phyloP scores from a whole-genome alignment of 768 basidiomycete genomes.

The Mycena venus region DNA sequence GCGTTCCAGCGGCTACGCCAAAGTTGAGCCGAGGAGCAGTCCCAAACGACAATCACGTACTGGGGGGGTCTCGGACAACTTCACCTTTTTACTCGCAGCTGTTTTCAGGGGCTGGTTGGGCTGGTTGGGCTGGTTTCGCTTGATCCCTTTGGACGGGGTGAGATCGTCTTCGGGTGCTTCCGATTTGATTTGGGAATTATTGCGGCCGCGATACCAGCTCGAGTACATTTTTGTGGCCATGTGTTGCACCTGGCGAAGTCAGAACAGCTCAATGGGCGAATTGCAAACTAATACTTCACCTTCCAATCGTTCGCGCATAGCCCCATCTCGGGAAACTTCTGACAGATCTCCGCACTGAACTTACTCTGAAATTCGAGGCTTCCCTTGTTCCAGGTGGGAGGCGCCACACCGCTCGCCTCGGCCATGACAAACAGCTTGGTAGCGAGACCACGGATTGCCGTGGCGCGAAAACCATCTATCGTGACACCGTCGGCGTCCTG shows the following conservation, averaged over 20 bases:
- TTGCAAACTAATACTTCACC: background rate
- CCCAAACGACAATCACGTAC: background rate
- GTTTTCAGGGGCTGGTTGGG: background rate
- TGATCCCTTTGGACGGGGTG: background rate
- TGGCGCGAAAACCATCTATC: background rate
- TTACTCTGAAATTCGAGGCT: background rate
- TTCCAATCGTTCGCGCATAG: slow-evolving; percentile 19
- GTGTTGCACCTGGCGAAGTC: background rate
- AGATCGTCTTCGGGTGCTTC: background rate
- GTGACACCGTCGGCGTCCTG: background rate
- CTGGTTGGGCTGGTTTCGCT: background rate
- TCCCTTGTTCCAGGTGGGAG: background rate
- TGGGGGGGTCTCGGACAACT: too few species aligned
- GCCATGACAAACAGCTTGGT: background rate
- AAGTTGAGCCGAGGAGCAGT: background rate
- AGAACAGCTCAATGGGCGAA: background rate
- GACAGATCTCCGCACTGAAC: background rate
- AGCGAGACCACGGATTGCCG: background rate
- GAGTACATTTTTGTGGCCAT: slow-evolving; percentile 9
- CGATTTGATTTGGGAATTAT: background rate
- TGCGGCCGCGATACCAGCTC: background rate
- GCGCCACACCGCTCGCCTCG: background rate
- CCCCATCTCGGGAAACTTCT: slow-evolving; percentile 13
- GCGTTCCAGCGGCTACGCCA: background rate
- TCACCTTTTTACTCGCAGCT: too few species aligned